Base-by-base conservation (phyloP, 1,284 basidiomycete genomes). In the Volvariella volvacea region DNA sequence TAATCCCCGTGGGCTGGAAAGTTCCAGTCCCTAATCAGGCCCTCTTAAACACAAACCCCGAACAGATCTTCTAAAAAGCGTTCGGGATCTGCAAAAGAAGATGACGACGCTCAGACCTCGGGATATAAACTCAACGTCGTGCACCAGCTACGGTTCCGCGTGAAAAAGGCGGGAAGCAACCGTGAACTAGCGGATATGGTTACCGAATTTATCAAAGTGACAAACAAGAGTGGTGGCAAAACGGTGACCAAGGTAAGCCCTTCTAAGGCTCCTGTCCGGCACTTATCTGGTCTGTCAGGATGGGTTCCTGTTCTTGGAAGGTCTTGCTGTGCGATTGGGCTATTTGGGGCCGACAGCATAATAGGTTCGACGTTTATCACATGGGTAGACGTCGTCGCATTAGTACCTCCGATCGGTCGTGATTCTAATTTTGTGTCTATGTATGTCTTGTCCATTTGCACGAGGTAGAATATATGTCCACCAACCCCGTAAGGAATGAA, bases 221-320 rank as follows among this genome's bases (percentile, higher is more conserved):
- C 79, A 22, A 70, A 72, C 56, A 79, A 74, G 52, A 77, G 68
- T 44, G n/a, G n/a, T n/a, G 76, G 80, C 30, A 68, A 80, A 50
- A 84, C 78, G 41, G 66, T 87, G 41, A 87, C 82, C 20, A 87
- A 86, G 66, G 73, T 71, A 28, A 12, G 25, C 6, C 6, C 25
- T 12, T 6, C 25, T 6, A 12, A 28, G 12, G 12, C 12, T 28
- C 6, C 12, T 28, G 25, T 12, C 6, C 12, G 25, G 12, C 12
- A 6, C 12, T 28, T 28, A 28, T 28, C 12, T 28, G 25, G 25
- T 28, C 12, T 28, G 46, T 25, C 46, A 75, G 74, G 82, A 87
- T 52, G 84, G 83, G 33, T 73, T 86, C 55, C 73, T 70, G 3
- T 88, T 88, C 59, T 62, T 88, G 46, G 75, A 80, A 43, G 75